phyloP scores from a whole-genome alignment of 768 basidiomycete species.

The Coprinopsis sp. region DNA sequence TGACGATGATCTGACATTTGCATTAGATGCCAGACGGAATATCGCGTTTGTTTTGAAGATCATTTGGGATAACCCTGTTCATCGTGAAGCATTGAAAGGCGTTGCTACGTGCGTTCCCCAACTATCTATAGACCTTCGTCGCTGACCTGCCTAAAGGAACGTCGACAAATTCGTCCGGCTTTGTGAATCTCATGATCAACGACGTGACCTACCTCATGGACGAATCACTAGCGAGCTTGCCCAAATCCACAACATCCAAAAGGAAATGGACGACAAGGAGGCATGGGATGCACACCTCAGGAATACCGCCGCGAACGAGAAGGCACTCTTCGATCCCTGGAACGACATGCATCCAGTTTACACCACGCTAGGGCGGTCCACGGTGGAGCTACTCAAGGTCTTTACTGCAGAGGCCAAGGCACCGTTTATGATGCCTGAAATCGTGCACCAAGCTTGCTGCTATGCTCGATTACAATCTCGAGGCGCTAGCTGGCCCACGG shows the following conservation, averaged over 20 bases:
- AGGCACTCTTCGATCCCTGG: slow-evolving; percentile 68
- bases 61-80: slow-evolving; percentile 87
- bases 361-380: slow-evolving; percentile 80
- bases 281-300: slow-evolving; percentile 64
- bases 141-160: slow-evolving; percentile 42
- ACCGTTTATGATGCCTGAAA: slow-evolving; percentile 95
- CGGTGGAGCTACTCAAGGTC: slow-evolving; percentile 84
- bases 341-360: slow-evolving; percentile 84
- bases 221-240: slow-evolving; percentile 85
- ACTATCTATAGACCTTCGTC: background rate
- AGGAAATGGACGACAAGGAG: slow-evolving; percentile 72
- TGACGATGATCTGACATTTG: background rate
- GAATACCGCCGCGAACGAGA: slow-evolving; percentile 85
- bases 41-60: slow-evolving; percentile 84
- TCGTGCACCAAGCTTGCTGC: slow-evolving; percentile 92
- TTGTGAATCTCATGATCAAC: slow-evolving; percentile 98
- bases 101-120: slow-evolving; percentile 71
- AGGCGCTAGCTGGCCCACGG: slow-evolving; percentile 82
- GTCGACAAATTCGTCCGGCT: slow-evolving; percentile 92
- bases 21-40: slow-evolving; percentile 54
- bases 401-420: slow-evolving; percentile 89
- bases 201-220: slow-evolving; percentile 98
- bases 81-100: slow-evolving; percentile 78
- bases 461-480: slow-evolving; percentile 93
- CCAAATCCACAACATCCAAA: slow-evolving; percentile 84